These are phyloP conservation scores for Phaffia tasmanica DNA, from an alignment of 768 basidiomycete genomes.

Conservation along the genomic window DNA sequence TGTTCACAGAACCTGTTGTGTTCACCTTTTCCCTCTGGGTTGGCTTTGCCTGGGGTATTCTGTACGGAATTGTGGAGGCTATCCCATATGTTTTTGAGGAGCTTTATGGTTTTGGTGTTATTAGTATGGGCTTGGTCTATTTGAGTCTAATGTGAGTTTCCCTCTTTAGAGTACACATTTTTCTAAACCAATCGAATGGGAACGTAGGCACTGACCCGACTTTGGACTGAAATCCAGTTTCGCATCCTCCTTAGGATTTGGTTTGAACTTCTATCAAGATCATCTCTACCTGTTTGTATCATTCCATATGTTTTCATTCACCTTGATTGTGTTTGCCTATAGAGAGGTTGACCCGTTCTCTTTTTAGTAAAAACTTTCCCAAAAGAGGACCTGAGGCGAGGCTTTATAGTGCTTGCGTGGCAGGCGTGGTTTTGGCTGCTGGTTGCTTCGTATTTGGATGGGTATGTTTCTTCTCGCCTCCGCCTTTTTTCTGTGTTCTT, in stretches of 20 bases:
- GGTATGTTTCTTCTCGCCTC: constrained; percentile 34
- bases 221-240: constrained; percentile 27
- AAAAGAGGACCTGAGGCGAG: constrained; percentile 35
- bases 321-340: background rate
- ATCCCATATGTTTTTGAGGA: constrained; percentile 46
- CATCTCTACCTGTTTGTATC: constrained; percentile 30
- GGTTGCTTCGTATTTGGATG: constrained; percentile 3
- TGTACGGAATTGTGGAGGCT: constrained; percentile 48
- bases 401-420: constrained; percentile 33
- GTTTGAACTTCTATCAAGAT: constrained; percentile 33
- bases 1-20: constrained; percentile 64
- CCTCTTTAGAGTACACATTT: no score
- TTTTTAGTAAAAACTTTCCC: constrained; percentile 25
- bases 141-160: constrained; percentile 42
- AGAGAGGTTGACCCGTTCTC: background rate
- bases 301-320: background rate
- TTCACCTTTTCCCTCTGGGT: constrained; percentile 47
- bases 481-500: constrained; percentile 24
- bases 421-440: constrained; percentile 41
- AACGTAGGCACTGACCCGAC: background rate
- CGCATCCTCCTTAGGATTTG: constrained; percentile 30
- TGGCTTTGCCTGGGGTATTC: constrained; percentile 57
- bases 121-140: constrained; percentile 53
- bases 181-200: background rate
- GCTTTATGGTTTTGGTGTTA: constrained; percentile 52